phyloP scores from a whole-genome alignment of 345 rosid genomes.

The Cardamine resedifolia region DNA sequence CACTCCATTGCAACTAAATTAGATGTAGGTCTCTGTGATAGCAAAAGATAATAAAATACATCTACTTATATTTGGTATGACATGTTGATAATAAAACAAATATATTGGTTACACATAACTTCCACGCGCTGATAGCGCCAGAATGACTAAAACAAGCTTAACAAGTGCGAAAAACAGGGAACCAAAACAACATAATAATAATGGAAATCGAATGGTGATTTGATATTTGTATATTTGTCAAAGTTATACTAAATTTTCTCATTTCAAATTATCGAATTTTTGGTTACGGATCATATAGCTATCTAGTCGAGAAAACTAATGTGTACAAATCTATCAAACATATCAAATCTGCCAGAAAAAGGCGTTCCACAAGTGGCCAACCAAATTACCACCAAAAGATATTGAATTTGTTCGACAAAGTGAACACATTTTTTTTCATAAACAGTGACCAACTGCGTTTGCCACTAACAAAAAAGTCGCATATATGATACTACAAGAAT shows the following conservation, averaged over 20 bases:
- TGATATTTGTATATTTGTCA: no score
- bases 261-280: not conserved
- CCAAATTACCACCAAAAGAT: not conserved
- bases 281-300: not conserved
- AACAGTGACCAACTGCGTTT: not conserved
- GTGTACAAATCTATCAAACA: not conserved
- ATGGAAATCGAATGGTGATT: not conserved
- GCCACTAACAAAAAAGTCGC: not conserved
- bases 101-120: not conserved
- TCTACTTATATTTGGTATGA: not conserved
- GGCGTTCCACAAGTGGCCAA: conserved; percentile 8
- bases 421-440: not conserved
- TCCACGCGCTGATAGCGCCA: not conserved
- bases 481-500: not conserved
- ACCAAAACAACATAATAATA: not conserved
- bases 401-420: not conserved
- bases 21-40: conserved; percentile 18
- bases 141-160: conserved; percentile 1
- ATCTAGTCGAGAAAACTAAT: not conserved
- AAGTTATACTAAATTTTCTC: no score
- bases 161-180: not conserved
- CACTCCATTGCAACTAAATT: conserved; percentile 12
- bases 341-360: conserved; percentile 4
- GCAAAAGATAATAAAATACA: not conserved
- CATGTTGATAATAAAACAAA: conserved; percentile 4